A percentile compares a stretch with the other conserved stretches of the same genome.
Evolutionary conservation across 306 rosid species (phyloP).

Genomic region (Phaseolus lunatus): DNA sequence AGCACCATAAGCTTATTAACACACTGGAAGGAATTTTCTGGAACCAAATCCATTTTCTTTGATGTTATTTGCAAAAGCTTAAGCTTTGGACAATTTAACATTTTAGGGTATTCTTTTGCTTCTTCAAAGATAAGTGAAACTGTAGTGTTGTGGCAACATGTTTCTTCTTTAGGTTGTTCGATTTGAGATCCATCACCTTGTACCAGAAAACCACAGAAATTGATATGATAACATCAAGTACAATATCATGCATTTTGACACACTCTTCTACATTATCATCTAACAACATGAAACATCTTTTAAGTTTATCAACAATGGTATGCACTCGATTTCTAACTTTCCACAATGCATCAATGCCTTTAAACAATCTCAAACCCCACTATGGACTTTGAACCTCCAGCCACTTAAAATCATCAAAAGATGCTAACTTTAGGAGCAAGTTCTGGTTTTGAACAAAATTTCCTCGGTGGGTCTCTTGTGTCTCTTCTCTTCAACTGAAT

Average conservation of each 20-base stretch:
- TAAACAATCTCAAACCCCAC: slow-evolving; percentile 40
- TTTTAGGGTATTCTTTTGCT: background rate
- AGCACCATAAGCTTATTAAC: slow-evolving; percentile 30
- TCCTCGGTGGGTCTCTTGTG: slow-evolving; percentile 42
- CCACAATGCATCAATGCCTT: background rate
- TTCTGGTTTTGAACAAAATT: slow-evolving; percentile 41
- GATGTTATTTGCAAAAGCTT: slow-evolving; percentile 7
- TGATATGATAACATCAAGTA: slow-evolving; percentile 36
- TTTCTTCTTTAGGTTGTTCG: background rate
- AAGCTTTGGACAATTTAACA: background rate
- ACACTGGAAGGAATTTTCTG: slow-evolving; percentile 3
- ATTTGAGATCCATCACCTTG: background rate
- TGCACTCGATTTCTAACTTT: slow-evolving; percentile 42
- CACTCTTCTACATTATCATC: slow-evolving; percentile 34
- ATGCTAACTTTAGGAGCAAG: slow-evolving; percentile 24
- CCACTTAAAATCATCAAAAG: slow-evolving; percentile 36
- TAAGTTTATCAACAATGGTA: slow-evolving; percentile 29
- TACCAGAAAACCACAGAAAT: slow-evolving; percentile 19
- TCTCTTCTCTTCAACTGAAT: slow-evolving; percentile 40
- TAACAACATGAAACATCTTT: slow-evolving; percentile 36
- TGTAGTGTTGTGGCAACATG: background rate
- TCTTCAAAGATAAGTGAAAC: slow-evolving; percentile 34
- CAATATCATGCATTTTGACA: slow-evolving; percentile 48
- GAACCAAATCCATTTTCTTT: accelerated
- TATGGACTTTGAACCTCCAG: slow-evolving; percentile 21